Percentiles rank a stretch among this genome's conserved stretches.
Evolutionary conservation across 176 grass and related monocot genomes (phyloP).

Genomic region (Areca catechu): DNA sequence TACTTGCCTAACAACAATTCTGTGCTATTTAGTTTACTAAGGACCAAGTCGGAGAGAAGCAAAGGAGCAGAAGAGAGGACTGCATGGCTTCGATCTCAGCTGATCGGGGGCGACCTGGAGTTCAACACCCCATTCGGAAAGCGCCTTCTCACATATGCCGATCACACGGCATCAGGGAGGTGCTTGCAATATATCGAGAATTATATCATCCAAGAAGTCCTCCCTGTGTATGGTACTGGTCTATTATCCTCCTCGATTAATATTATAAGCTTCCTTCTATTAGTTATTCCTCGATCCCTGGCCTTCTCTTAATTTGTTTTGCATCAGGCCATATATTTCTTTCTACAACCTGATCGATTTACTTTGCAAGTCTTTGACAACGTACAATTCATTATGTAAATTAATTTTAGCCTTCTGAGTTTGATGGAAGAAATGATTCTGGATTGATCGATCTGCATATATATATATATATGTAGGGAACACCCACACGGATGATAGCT

Average conservation of each 20-base stretch:
- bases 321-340: too few species aligned
- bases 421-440: background rate
- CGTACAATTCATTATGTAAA: too few species aligned
- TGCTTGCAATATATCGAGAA: constrained; percentile 64
- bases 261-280: background rate
- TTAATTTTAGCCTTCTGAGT: too few species aligned
- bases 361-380: too few species aligned
- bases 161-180: constrained; percentile 68
- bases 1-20: too few species aligned
- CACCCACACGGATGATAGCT: constrained; percentile 78
- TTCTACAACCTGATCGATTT: too few species aligned
- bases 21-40: too few species aligned
- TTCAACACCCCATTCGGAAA: constrained; percentile 63
- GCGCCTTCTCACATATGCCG: constrained; percentile 54
- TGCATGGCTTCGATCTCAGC: constrained; percentile 59
- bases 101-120: constrained; percentile 44
- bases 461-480: too few species aligned
- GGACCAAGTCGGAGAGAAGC: too few species aligned
- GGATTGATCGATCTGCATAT: background rate
- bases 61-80: constrained; percentile 24
- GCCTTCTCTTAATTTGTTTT: too few species aligned
- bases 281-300: too few species aligned
- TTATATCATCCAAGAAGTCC: constrained; percentile 54
- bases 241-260: background rate
- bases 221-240: constrained; percentile 75